Evolutionary conservation across 2,329 filamentous ascomycete species (phyloP).

Genomic region (Penicillium crustosum): DNA sequence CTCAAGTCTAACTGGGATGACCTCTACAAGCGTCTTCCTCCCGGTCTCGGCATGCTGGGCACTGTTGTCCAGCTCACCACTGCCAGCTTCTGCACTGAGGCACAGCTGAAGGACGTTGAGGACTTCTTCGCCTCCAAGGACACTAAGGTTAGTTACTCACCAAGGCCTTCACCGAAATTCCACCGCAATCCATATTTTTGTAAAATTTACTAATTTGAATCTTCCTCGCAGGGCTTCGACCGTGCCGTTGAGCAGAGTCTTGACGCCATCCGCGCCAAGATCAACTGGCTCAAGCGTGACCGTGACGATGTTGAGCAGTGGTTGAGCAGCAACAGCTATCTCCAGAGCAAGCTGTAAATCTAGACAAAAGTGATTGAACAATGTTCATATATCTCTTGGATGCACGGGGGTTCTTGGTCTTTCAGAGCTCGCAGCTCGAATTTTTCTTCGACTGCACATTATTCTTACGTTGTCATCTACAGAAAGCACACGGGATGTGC

Average conservation of each 20-base stretch:
- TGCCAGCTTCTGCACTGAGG: slow-evolving; percentile 72
- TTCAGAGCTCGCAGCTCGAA: not conserved
- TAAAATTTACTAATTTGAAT: slow-evolving; percentile 16
- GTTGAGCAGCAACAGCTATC: slow-evolving; percentile 66
- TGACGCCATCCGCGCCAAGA: slow-evolving; percentile 81
- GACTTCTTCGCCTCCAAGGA: slow-evolving; percentile 79
- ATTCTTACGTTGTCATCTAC: not conserved
- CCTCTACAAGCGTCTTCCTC: slow-evolving; percentile 76
- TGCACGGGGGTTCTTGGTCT: not conserved
- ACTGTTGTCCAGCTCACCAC: slow-evolving; percentile 80
- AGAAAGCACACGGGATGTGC: slow-evolving; percentile 7
- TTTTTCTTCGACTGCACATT: not conserved
- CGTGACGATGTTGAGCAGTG: slow-evolving; percentile 71
- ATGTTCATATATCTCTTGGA: not conserved
- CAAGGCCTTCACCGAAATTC: not conserved
- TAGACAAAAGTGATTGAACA: not conserved
- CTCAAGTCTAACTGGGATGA: slow-evolving; percentile 86
- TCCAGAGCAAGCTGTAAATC: slow-evolving; percentile 40
- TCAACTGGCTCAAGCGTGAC: slow-evolving; percentile 76
- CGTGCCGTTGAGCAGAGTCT: slow-evolving; percentile 85
- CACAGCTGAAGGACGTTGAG: slow-evolving; percentile 74
- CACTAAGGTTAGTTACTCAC: slow-evolving; percentile 60
- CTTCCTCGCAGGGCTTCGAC: slow-evolving; percentile 63
- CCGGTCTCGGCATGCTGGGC: slow-evolving; percentile 82
- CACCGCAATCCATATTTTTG: not conserved